Evolutionary conservation across 768 basidiomycete genomes (phyloP).

Genomic region (Clitopilus hobsonii): DNA sequence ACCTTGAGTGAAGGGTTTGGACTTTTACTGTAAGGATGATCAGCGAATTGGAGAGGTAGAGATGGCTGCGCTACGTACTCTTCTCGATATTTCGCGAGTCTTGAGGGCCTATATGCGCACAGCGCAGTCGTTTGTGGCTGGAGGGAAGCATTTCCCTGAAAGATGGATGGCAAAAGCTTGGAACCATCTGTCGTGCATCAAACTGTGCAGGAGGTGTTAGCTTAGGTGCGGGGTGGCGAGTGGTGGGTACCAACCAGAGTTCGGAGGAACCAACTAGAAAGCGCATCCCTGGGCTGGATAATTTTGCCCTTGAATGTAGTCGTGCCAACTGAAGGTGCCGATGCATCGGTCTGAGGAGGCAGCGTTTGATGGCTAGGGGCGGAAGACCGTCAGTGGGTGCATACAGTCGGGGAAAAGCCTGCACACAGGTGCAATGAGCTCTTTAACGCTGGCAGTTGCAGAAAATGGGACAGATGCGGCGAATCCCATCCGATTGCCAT

Average conservation of each 20-base stretch:
- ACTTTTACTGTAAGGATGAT: conserved; percentile 6
- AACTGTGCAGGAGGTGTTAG: no score
- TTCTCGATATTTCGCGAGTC: conserved; percentile 64
- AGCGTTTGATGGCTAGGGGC: conserved; percentile 5
- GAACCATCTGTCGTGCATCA: conserved; percentile 78
- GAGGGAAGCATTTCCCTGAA: conserved; percentile 62
- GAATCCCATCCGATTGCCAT: conserved; percentile 66
- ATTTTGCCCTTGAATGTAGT: conserved; percentile 72
- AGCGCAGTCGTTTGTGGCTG: conserved; percentile 70
- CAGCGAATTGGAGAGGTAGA: conserved; percentile 13
- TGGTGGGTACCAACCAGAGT: conserved; percentile 38
- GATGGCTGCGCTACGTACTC: conserved; percentile 59
- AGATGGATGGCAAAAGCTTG: conserved; percentile 70
- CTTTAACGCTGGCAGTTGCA: conserved; percentile 54
- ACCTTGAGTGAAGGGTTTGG: conserved; percentile 9
- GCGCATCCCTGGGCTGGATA: conserved; percentile 70
- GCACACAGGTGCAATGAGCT: conserved; percentile 40
- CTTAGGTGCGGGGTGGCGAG: background rate
- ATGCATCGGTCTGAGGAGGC: conserved; percentile 4
- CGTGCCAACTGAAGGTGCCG: conserved; percentile 42
- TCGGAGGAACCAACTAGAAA: conserved; percentile 58
- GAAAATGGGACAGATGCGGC: conserved; percentile 61
- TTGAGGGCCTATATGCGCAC: conserved; percentile 69
- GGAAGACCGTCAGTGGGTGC: no score
- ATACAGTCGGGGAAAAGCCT: no score